Evolutionary conservation across 306 rosid species (phyloP), one percentile per base, ranked within the genome.

Genomic region (Cyclanthera cordifolia): DNA sequence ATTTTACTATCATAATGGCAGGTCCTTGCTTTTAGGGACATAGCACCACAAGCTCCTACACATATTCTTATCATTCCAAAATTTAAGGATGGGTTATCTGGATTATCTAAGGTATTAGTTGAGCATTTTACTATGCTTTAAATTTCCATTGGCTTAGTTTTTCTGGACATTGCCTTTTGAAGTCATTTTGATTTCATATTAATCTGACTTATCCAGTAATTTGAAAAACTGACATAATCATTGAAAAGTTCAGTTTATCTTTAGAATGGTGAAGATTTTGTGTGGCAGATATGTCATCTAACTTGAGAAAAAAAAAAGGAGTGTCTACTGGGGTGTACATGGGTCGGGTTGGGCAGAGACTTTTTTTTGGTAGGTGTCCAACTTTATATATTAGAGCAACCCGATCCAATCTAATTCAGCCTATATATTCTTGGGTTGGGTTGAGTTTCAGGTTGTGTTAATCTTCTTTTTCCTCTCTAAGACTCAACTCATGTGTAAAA

Each of bases 11-110:
- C 24, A 32, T 57, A 64, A 24, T 51, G 32, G 71, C 86, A 93
- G 96, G 95, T 93, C 65, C 89, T 93, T 76, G 99, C 96, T 73
- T 90, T 93, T 76, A 87, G 95, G 90, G 96, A 90, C 79, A 81
- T 85, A 75, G 17, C 74, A 79, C 96, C 99, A 45, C 95, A 90
- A 79, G 99, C 96, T 75, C 99, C 99, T 3, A 79, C 72, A 0
- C 99, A 90, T 80, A 86, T 93, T 82, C 20, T 93, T 56, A 72
- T 93, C 73, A 90, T 90, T 77, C 96, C 95, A 19, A 90, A 87
- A 78, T 78, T 86, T 70, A 90, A 53, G 82, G 99, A 87, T 53
- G 96, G 96, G 30, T 78, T 93, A 76, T 81, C 81, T 23, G 96
- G 96, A 76, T 75, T 90, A 14, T 86, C 94, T 41, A 86, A 90